phyloP scores from a whole-genome alignment of 306 rosid species.

The Herpetospermum pedunculosum region DNA sequence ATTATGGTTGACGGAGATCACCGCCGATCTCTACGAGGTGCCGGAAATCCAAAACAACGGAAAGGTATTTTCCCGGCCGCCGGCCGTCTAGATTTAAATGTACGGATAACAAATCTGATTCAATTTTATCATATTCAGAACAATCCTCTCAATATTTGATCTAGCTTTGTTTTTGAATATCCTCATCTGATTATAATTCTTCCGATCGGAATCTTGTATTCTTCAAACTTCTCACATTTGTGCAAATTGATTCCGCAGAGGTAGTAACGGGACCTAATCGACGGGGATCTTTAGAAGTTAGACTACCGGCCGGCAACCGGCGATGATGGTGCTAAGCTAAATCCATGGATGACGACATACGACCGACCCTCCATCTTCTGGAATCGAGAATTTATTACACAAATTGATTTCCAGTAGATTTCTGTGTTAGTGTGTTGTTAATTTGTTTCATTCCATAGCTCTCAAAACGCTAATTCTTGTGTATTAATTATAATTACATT shows the following conservation, averaged over 20 bases:
- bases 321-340: neutral
- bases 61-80: conserved; percentile 30
- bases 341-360: neutral
- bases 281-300: neutral
- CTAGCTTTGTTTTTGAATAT: neutral
- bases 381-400: neutral
- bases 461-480: conserved; percentile 1
- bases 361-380: neutral
- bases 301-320: neutral
- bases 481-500: conserved; percentile 7
- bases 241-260: neutral
- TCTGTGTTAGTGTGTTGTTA: neutral
- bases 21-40: conserved; percentile 58
- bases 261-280: neutral
- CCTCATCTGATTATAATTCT: neutral
- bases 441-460: neutral
- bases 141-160: neutral
- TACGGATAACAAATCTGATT: neutral
- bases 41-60: conserved; percentile 37
- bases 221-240: neutral
- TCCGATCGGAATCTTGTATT: neutral
- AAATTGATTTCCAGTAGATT: neutral
- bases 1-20: conserved; percentile 53
- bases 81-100: neutral
- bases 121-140: neutral